Base-by-base conservation (phyloP, 2,329 filamentous ascomycete species). In the Blumeria hordei region DNA sequence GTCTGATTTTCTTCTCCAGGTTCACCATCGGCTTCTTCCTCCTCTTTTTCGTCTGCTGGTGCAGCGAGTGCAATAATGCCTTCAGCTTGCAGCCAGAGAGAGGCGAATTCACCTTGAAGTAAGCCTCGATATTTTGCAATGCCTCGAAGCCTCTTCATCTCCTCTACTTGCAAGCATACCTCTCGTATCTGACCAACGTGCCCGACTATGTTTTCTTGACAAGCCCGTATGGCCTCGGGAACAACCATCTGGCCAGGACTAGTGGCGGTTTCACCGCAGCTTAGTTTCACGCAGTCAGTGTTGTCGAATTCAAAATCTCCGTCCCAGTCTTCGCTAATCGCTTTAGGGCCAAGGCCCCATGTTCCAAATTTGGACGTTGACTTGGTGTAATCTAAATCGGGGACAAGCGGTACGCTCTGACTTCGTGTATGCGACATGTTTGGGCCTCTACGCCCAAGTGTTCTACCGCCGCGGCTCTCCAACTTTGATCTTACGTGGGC, bases 11-110 rank as follows among this genome's bases (percentile, higher is more conserved):
- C 12, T 28, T 47, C 44, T 16, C n/a, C 14, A 6, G 11, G 6
- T 7, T 32, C 18, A 10, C 32, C 44, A 11, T 47, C 44, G 14
- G 14, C 10, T 16, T 43, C 10, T 12, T 16, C 18, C 14, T 43
- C 39, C 6, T 50, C 53, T 51, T 75, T 71, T 51, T 83, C 78
- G 39, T 78, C 76, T 58, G 83, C 79, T 1, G 80, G 79, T 1
- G 79, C 81, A 49, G 85, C 86, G n/a, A 93, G 70, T 36, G 85
- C 83, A 64, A 93, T 92, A 68, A 93, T 88, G 12, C 84, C 85
- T 65, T 92, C 84, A 1, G 87, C 85, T 65, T 92, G 85, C 61
- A 80, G 78, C 84, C 85, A 93, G 50, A 85, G 71, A 11, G 70
- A 69, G 11, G 73, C 72, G 21, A 79, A 74, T 6, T 73, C 64